Conservation (phyloP, 1,284 basidiomycete species). For the Anthracocystis walkeri region DNA sequence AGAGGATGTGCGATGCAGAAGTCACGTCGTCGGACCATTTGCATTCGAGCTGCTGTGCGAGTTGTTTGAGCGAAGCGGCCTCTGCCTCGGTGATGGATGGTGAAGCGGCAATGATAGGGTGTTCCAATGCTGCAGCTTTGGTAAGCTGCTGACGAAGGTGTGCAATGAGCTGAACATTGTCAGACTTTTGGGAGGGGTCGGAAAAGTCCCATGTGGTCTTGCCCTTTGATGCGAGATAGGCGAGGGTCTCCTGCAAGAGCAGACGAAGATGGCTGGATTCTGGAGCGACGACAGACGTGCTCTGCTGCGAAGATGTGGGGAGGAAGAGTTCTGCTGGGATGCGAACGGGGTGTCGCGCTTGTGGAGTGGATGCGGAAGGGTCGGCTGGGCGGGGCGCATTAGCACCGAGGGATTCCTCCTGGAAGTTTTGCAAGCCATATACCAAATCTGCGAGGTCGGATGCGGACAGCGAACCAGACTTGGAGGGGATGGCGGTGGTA, state of each 20-base stretch:
- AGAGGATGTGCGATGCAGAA: slow-evolving; percentile 61
- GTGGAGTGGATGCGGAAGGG: slow-evolving; percentile 32
- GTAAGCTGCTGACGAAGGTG: slow-evolving; percentile 52
- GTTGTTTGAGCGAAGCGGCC: slow-evolving; percentile 43
- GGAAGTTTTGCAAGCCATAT: slow-evolving; percentile 58
- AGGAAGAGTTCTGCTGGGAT: slow-evolving; percentile 61
- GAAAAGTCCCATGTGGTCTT: slow-evolving; percentile 53
- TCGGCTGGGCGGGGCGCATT: slow-evolving; percentile 52
- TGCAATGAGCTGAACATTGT: slow-evolving; percentile 60
- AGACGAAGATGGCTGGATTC: slow-evolving; percentile 49
- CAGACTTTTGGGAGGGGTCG: slow-evolving; percentile 39
- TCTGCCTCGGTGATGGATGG: slow-evolving; percentile 64
- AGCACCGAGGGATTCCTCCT: slow-evolving; percentile 60
- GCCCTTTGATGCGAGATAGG: slow-evolving; percentile 44
- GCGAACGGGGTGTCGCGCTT: slow-evolving; percentile 53
- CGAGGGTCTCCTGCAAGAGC: slow-evolving; percentile 53
- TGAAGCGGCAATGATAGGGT: slow-evolving; percentile 44
- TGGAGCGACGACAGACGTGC: slow-evolving; percentile 35
- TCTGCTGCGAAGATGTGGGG: slow-evolving; percentile 52
- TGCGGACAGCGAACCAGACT: slow-evolving; percentile 32
- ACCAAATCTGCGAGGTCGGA: slow-evolving; percentile 44
- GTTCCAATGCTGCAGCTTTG: slow-evolving; percentile 44
- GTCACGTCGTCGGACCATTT: slow-evolving; percentile 57
- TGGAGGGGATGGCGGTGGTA: slow-evolving; percentile 24
- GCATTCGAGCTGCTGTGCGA: slow-evolving; percentile 60